Evolutionary conservation across 495 filamentous ascomycete species (phyloP).

Genomic region (Saxophila tyrrhenica): DNA sequence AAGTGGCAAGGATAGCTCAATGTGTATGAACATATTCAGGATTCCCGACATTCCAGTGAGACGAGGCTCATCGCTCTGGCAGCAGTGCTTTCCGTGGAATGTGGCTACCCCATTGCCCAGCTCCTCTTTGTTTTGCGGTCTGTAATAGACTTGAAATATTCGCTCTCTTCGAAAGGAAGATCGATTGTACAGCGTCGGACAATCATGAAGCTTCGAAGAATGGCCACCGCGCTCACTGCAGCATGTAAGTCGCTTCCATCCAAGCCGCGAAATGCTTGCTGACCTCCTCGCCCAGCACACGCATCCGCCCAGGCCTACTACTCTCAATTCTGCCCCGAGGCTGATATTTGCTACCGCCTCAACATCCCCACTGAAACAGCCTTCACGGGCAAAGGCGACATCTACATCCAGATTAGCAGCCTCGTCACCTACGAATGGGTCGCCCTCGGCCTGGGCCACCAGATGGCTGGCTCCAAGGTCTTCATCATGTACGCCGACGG

Average conservation of each 20-base stretch:
- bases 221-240: not conserved
- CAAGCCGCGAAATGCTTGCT: too few relatives aligned
- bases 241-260: too few relatives aligned
- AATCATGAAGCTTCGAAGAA: not conserved
- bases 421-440: slow-evolving; percentile 28
- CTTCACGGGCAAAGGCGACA: slow-evolving; percentile 27
- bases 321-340: slow-evolving; percentile 12
- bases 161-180: not conserved
- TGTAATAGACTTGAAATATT: too few relatives aligned
- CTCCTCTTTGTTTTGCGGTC: too few relatives aligned
- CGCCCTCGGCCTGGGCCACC: slow-evolving; percentile 28
- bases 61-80: too few relatives aligned
- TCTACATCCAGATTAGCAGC: slow-evolving; percentile 30
- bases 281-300: not conserved
- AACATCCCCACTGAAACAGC: slow-evolving; percentile 29
- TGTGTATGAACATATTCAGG: not conserved
- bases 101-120: too few relatives aligned
- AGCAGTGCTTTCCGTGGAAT: too few relatives aligned
- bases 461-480: slow-evolving; percentile 29
- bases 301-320: not conserved
- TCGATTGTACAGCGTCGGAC: not conserved
- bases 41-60: not conserved
- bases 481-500: slow-evolving; percentile 32
- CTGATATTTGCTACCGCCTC: slow-evolving; percentile 26
- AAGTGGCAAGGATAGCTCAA: not conserved